Evolutionary conservation across 164 flowering plant genomes (phyloP).

Genomic region (Liriodendron chinense): DNA sequence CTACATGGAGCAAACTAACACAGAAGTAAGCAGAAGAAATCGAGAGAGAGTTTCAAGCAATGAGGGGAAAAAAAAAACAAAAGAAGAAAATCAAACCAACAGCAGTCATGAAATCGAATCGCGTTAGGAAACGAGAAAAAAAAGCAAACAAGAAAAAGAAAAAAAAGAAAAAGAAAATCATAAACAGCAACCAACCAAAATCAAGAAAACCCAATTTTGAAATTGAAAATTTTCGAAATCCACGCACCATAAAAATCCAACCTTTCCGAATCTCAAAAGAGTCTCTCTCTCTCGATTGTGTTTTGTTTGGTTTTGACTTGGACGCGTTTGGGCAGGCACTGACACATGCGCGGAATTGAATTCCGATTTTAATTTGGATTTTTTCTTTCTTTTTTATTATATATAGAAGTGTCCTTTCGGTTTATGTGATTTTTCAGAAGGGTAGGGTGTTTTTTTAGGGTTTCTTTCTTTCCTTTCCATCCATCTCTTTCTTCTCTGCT

Average conservation of each 20-base stretch:
- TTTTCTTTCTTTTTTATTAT: slow-evolving; percentile 1
- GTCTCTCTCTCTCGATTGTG: slow-evolving; percentile 12
- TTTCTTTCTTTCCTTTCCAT: slow-evolving; percentile 20
- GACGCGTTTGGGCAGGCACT: not conserved
- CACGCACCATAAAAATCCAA: slow-evolving; percentile 3
- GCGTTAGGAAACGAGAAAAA: slow-evolving; percentile 14
- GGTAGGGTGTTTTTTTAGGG: slow-evolving; percentile 24
- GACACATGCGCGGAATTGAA: slow-evolving; percentile 22
- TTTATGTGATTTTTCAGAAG: slow-evolving; percentile 19
- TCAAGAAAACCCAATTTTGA: slow-evolving; percentile 11
- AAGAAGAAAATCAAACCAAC: slow-evolving; percentile 11
- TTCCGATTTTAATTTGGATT: slow-evolving; percentile 11
- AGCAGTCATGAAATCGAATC: slow-evolving; percentile 23
- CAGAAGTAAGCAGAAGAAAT: not conserved
- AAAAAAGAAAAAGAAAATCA: slow-evolving; percentile 8
- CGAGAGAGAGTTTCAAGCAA: not conserved
- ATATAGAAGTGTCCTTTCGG: slow-evolving; percentile 17
- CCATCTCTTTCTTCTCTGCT: slow-evolving; percentile 17
- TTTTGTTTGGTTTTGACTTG: slow-evolving; percentile 8
- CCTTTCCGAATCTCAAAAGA: not conserved
- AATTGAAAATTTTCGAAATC: not conserved
- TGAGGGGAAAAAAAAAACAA: slow-evolving; percentile 3
- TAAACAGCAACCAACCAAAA: slow-evolving; percentile 4
- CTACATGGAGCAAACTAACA: not conserved
- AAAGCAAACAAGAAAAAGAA: slow-evolving; percentile 1